Evolutionary conservation across 1,139 yeast species (phyloP).

Genomic region (Zhuliangozyma blackwelliae): DNA sequence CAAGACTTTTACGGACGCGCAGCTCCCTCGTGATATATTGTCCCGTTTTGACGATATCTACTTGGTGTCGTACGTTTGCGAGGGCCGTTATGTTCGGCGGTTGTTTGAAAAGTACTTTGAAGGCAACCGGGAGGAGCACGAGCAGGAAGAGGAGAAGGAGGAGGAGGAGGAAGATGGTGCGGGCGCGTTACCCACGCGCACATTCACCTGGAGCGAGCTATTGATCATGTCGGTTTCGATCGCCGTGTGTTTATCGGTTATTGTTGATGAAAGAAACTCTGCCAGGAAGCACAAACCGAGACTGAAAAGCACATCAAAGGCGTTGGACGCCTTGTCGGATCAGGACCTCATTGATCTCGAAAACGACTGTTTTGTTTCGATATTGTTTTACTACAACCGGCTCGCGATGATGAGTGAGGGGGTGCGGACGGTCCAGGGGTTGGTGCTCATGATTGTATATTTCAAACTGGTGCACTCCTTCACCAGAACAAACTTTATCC

Average conservation of each 20-base stretch:
- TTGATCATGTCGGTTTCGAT: conserved; percentile 5
- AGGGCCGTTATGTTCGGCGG: conserved; percentile 2
- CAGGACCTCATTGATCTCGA: conserved; percentile 19
- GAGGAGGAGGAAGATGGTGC: not conserved
- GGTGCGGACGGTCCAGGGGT: conserved; percentile 43
- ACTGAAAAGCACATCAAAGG: conserved; percentile 2
- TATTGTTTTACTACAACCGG: conserved; percentile 45
- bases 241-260: conserved; percentile 4
- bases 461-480: conserved; percentile 39
- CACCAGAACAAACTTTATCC: conserved; percentile 38
- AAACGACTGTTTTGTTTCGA: conserved; percentile 24
- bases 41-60: conserved; percentile 4
- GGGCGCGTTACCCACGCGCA: conserved; percentile 1
- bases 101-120: conserved; percentile 5
- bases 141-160: not conserved
- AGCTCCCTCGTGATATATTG: conserved; percentile 6
- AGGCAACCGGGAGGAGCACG: not conserved
- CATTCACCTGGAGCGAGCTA: conserved; percentile 8
- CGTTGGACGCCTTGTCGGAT: conserved; percentile 6
- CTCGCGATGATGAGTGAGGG: conserved; percentile 48
- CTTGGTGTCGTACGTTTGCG: conserved; percentile 5
- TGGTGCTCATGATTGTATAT: conserved; percentile 40
- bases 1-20: conserved; percentile 3
- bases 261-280: conserved; percentile 7
- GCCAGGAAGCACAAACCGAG: conserved; percentile 1